phyloP scores from a whole-genome alignment of 352 stramenopile genomes.

The Phytophthora litchii region DNA sequence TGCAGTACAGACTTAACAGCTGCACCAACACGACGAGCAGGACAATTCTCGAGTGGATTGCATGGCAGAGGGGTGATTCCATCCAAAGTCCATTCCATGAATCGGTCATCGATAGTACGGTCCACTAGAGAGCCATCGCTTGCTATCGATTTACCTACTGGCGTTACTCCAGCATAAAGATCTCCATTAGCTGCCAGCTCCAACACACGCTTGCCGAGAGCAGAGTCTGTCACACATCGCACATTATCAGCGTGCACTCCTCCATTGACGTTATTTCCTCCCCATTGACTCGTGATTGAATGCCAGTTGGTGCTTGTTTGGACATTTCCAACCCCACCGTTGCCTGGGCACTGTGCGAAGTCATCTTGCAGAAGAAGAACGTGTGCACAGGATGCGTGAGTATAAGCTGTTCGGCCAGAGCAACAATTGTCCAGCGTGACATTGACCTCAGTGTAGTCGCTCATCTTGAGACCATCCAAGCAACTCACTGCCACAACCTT shows the following conservation, averaged over 20 bases:
- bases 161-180: constrained; percentile 39
- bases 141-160: constrained; percentile 38
- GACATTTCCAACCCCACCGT: constrained; percentile 19
- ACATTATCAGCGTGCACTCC: constrained; percentile 65
- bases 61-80: constrained; percentile 52
- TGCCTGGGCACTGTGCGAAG: constrained; percentile 41
- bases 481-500: constrained; percentile 62
- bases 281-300: constrained; percentile 59
- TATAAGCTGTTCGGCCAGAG: constrained; percentile 50
- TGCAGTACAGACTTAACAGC: constrained; percentile 48
- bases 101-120: constrained; percentile 44
- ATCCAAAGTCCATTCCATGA: constrained; percentile 61
- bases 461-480: constrained; percentile 49
- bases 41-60: constrained; percentile 42
- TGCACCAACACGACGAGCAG: constrained; percentile 57
- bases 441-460: constrained; percentile 36
- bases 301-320: constrained; percentile 54
- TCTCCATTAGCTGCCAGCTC: constrained; percentile 60
- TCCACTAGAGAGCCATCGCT: constrained; percentile 25
- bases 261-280: constrained; percentile 61
- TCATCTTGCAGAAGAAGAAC: constrained; percentile 64
- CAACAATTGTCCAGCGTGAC: constrained; percentile 58
- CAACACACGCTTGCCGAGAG: constrained; percentile 44
- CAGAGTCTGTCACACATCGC: constrained; percentile 36
- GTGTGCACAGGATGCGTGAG: constrained; percentile 42